Base-by-base conservation (phyloP, 768 basidiomycete species). In the Filobasidium floriforme region DNA sequence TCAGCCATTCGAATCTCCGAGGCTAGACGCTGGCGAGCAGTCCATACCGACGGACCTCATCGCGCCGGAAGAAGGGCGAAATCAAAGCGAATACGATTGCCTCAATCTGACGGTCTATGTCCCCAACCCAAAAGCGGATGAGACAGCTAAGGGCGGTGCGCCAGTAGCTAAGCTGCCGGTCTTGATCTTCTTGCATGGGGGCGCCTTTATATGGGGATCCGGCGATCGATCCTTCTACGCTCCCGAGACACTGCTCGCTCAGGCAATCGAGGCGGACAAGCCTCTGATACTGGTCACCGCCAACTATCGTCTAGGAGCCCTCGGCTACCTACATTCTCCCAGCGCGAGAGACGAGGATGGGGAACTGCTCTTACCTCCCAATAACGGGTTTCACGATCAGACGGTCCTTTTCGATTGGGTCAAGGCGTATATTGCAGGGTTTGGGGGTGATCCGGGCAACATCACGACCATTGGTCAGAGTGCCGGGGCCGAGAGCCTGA, bases 361-460 rank as follows among this genome's bases (percentile, higher is more conserved):
- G 19, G 22, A 63, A 28, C 41, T 41, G 12, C 28, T 26, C 19
- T 5, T 54, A 15, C 62, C 62, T 28, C 62, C 51, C 11, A 70
- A 70, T 29, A 61, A 64, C 28, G 64, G 69, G 6, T 37, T 68
- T 1, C 67, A 68, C n/a, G 69, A 70, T 46, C 41, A 60, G 1
- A 63, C 62, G 22, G 29, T 44, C 18, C 63, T 67, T 2, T 62
- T 68, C 54, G 64, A 64, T 7, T 70, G 69, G 69, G 64, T 66
- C 7, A 49, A 55, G 22, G 22, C 49, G 18, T 60, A 65, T 43
- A 68, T 70, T 51, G 59, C 51, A 7, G 46, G 60, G 3, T 70
- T 70, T 43, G 69, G 69, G 6, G 69, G 69, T 28, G 66, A 70
- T 41, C 63, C 63, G 1, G 1, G 46, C 15, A 68, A 70, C 60